Evolutionary conservation across 1,284 basidiomycete species (phyloP).

Genomic region (Naganishia sp.): DNA sequence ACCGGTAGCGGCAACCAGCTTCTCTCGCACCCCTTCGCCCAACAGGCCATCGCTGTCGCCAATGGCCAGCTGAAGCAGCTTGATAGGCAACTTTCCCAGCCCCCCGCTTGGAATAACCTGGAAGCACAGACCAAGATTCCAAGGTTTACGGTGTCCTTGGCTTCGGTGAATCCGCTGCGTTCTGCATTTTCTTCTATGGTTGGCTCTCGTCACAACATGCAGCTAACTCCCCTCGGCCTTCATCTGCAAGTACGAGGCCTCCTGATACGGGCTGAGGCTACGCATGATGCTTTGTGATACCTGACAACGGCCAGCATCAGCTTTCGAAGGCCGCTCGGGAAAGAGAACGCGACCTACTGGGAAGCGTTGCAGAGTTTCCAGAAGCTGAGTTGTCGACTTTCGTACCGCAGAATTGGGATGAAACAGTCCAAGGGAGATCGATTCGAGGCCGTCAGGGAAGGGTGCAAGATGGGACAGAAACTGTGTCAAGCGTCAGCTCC

Average conservation of each 20-base stretch:
- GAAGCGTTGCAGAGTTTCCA: constrained; percentile 73
- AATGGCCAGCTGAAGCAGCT: constrained; percentile 76
- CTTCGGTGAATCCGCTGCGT: no score
- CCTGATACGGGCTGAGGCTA: constrained; percentile 85
- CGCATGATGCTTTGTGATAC: constrained; percentile 62
- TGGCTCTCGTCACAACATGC: neutral
- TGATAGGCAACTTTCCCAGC: constrained; percentile 94
- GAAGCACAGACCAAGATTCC: constrained; percentile 86
- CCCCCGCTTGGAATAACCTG: constrained; percentile 76
- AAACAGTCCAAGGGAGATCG: constrained; percentile 84
- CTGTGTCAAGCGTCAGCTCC: constrained; percentile 55
- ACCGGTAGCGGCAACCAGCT: constrained; percentile 56
- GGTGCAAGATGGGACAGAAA: constrained; percentile 74
- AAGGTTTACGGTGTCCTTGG: constrained; percentile 89
- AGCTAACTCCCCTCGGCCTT: neutral
- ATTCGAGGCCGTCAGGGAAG: constrained; percentile 78
- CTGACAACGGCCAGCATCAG: no score
- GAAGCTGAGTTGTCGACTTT: constrained; percentile 75
- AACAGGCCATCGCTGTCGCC: constrained; percentile 75
- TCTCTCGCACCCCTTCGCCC: constrained; percentile 73
- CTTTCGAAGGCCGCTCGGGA: no score
- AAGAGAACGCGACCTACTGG: constrained; percentile 60
- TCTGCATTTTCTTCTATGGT: neutral
- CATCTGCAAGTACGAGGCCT: constrained; percentile 43
- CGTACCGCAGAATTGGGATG: constrained; percentile 76